These are phyloP conservation scores for Aspergillus kassunensis DNA, from an alignment of 495 filamentous ascomycete genomes.

Conservation along the genomic window DNA sequence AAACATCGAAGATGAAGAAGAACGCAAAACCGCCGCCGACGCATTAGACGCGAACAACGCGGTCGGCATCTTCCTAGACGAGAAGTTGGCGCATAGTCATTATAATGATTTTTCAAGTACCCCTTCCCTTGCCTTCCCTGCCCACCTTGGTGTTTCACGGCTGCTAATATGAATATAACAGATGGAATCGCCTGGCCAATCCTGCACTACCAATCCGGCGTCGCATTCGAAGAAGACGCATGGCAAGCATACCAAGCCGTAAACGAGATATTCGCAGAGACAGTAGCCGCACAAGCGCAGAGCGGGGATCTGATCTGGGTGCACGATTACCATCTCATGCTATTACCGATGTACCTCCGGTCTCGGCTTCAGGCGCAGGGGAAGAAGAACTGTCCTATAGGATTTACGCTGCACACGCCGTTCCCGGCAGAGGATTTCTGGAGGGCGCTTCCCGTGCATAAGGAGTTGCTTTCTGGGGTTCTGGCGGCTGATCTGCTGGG, in stretches of 20 bases:
- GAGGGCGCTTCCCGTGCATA: constrained; percentile 81
- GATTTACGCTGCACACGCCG: constrained; percentile 92
- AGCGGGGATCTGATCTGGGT: constrained; percentile 89
- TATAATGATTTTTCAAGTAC: constrained; percentile 60
- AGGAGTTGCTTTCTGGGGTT: constrained; percentile 73
- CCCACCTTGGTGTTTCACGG: not conserved
- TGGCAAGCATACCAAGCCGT: constrained; percentile 87
- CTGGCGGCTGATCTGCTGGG: constrained; percentile 84
- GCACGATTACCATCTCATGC: constrained; percentile 95
- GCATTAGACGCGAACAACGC: constrained; percentile 48
- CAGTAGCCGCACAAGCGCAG: constrained; percentile 65
- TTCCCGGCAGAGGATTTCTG: constrained; percentile 94
- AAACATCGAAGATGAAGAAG: constrained; percentile 41
- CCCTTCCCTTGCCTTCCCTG: not conserved
- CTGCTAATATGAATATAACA: constrained; percentile 23
- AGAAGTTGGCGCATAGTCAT: constrained; percentile 51
- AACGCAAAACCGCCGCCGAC: constrained; percentile 43
- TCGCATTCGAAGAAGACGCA: constrained; percentile 79
- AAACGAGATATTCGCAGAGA: constrained; percentile 80
- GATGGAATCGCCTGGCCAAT: constrained; percentile 95
- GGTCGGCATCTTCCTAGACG: constrained; percentile 50
- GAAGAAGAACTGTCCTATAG: constrained; percentile 74
- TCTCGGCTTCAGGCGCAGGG: constrained; percentile 55
- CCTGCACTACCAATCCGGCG: constrained; percentile 92
- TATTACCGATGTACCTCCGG: constrained; percentile 80